Percentiles rank a stretch among this genome's conserved stretches.
phyloP scores from a whole-genome alignment of 306 rosid genomes.

The Quercus gilva region DNA sequence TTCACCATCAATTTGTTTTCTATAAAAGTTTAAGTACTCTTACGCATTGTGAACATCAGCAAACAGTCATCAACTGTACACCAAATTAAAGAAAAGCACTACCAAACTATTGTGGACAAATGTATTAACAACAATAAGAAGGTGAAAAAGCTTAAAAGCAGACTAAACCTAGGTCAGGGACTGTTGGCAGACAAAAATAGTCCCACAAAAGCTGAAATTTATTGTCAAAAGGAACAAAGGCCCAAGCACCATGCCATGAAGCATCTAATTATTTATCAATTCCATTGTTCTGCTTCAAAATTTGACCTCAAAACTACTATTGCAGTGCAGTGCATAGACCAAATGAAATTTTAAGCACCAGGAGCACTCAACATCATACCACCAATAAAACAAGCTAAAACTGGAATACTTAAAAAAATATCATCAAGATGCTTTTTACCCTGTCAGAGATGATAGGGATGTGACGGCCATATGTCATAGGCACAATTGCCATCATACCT shows the following conservation, averaged over 20 bases:
- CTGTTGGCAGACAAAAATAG: not conserved
- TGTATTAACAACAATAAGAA: not conserved
- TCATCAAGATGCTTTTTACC: slow-evolving; percentile 36
- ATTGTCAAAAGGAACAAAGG: not conserved
- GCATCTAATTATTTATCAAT: not conserved
- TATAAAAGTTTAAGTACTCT: not conserved
- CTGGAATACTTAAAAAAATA: not conserved
- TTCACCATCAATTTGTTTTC: not conserved
- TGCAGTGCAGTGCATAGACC: not conserved
- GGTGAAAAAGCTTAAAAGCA: not conserved
- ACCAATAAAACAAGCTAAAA: not conserved
- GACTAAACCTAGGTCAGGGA: not conserved
- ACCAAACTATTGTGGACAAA: not conserved
- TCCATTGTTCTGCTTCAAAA: not conserved
- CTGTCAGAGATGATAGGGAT: slow-evolving; percentile 84
- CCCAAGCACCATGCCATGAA: not conserved
- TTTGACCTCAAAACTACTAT: not conserved
- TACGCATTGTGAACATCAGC: not conserved
- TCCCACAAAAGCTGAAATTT: not conserved
- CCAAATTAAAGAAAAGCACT: not conserved
- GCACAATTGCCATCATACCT: slow-evolving; percentile 91
- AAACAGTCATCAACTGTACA: not conserved
- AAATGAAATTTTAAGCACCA: not conserved
- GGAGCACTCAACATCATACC: slow-evolving; percentile 1
- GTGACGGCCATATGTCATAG: slow-evolving; percentile 90